phyloP scores from a whole-genome alignment of 148 eudicot genomes.

The Pouteria glomerata region DNA sequence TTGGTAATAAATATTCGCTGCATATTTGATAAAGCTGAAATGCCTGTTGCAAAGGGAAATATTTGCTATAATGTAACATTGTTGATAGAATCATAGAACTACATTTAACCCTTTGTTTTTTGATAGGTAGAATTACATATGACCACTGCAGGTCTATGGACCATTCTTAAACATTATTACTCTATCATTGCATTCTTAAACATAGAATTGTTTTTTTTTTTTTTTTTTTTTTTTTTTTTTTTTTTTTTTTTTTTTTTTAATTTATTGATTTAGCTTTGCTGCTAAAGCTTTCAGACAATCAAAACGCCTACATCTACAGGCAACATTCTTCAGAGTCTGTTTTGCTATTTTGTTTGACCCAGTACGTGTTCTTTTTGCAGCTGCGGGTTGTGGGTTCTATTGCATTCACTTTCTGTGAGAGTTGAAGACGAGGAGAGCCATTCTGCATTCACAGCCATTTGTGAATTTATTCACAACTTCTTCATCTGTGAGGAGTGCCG shows the following conservation, averaged over 20 bases:
- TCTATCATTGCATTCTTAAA: neutral
- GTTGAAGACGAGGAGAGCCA: constrained; percentile 87
- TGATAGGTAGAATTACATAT: too few relatives aligned
- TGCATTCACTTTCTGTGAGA: constrained; percentile 94
- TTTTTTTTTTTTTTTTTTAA: neutral
- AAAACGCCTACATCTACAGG: neutral
- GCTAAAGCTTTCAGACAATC: neutral
- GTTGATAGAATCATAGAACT: neutral
- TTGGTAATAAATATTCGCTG: too few relatives aligned
- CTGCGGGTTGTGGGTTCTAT: constrained; percentile 91
- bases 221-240: too few relatives aligned
- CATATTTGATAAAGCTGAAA: too few relatives aligned
- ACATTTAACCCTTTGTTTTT: too few relatives aligned
- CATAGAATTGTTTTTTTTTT: too few relatives aligned
- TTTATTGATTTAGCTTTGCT: neutral
- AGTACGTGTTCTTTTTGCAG: constrained; percentile 40
- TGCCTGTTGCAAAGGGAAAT: neutral
- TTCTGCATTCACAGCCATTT: constrained; percentile 62
- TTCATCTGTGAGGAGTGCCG: constrained; percentile 94
- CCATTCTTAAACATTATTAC: neutral
- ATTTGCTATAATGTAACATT: neutral
- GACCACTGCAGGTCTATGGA: neutral
- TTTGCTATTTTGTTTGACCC: neutral
- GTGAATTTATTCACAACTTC: constrained; percentile 81
- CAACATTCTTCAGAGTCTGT: neutral